Percentiles rank a stretch among this genome's conserved stretches.
phyloP scores from a whole-genome alignment of 2,329 filamentous ascomycete species.

The Ascochyta pisi region DNA sequence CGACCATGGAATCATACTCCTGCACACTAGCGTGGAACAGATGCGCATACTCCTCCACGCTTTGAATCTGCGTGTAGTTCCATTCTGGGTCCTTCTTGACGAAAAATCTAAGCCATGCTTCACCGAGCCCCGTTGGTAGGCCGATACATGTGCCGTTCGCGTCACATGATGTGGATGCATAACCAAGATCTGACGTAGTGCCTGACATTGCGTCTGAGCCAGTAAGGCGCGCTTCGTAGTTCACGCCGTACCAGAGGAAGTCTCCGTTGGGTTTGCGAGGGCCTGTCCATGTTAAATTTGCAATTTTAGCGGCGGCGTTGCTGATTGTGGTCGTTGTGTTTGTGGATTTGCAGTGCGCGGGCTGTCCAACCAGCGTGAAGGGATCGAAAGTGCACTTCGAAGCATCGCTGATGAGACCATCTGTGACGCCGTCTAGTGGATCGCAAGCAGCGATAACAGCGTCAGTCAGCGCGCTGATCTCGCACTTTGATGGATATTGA shows the following conservation, averaged over 20 bases:
- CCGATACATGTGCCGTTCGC: conserved; percentile 19
- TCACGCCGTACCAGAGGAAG: conserved; percentile 23
- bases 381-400: conserved; percentile 15
- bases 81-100: conserved; percentile 17
- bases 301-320: conserved; percentile 17
- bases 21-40: conserved; percentile 17
- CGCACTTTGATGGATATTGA: conserved; percentile 26
- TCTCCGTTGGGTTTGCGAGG: conserved; percentile 15
- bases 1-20: conserved; percentile 22
- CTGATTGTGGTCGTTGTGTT: conserved; percentile 7
- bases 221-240: conserved; percentile 15
- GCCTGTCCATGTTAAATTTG: conserved; percentile 23
- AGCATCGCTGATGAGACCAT: conserved; percentile 45
- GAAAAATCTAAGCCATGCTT: conserved; percentile 23
- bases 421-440: conserved; percentile 23
- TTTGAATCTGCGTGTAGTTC: conserved; percentile 16
- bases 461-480: conserved; percentile 16
- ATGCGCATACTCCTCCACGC: conserved; percentile 5
- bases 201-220: neutral
- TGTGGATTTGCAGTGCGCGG: conserved; percentile 11
- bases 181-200: conserved; percentile 8
- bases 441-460: conserved; percentile 26
- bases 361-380: conserved; percentile 14
- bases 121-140: conserved; percentile 12
- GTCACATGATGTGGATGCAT: conserved; percentile 17